Evolutionary conservation across 495 filamentous ascomycete genomes (phyloP).

Genomic region (Physcia stellaris): DNA sequence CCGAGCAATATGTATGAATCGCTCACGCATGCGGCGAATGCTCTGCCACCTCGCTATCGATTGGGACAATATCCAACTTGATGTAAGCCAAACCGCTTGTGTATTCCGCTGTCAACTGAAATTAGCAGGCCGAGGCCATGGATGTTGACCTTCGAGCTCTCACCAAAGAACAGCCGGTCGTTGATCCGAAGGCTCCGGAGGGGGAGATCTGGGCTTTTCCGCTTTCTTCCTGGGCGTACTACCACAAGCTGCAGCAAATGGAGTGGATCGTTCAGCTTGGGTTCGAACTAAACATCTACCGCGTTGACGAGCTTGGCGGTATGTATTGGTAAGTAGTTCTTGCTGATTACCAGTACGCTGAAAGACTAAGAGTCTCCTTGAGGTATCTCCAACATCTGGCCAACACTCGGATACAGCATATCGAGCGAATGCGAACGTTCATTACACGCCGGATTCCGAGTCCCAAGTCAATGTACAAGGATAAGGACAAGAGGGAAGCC

Average conservation of each 20-base stretch:
- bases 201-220: constrained; percentile 47
- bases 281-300: constrained; percentile 89
- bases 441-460: constrained; percentile 21
- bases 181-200: constrained; percentile 26
- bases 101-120: no score
- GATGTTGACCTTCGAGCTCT: constrained; percentile 56
- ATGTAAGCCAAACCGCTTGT: no score
- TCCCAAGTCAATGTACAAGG: no score
- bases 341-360: not conserved
- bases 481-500: constrained; percentile 19
- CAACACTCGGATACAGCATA: constrained; percentile 30
- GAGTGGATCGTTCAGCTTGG: constrained; percentile 82
- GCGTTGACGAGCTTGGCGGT: constrained; percentile 67
- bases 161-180: constrained; percentile 45
- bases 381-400: constrained; percentile 40
- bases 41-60: constrained; percentile 68
- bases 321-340: constrained; percentile 67
- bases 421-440: constrained; percentile 57
- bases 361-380: not conserved
- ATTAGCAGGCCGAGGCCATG: constrained; percentile 49
- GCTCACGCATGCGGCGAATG: constrained; percentile 70
- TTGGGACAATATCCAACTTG: constrained; percentile 74
- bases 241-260: constrained; percentile 78
- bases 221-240: constrained; percentile 76
- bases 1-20: constrained; percentile 74